Base-by-base conservation (phyloP, 495 filamentous ascomycete species). In the Tuber calosporum region DNA sequence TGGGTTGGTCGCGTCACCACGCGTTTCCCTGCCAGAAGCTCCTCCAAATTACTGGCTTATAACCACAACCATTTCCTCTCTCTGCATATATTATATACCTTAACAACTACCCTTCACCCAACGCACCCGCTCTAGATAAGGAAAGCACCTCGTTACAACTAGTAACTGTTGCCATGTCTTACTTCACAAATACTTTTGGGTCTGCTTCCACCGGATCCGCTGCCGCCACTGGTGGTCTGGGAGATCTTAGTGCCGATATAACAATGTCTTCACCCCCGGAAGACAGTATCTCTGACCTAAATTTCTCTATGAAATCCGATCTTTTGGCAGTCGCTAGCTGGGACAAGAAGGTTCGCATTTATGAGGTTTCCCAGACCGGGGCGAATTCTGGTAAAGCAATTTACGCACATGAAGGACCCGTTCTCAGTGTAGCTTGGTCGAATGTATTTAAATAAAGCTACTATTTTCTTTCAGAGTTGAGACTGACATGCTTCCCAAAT, bases 281-380 rank as follows among this genome's bases (percentile, higher is more conserved):
- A 68, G 94, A 97, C 83, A 91, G 92, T 80, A 89, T 97, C 79
- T 93, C 92, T 37, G 91, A 94, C 78, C 83, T 97, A 74, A 84
- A 86, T 45, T 97, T 95, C 83, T 94, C 91, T n/a, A 89, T 92
- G 0, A 84, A 86, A 71, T 86, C 85, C 73, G 90, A 97, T 70
- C 88, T 92, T 83, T 84, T 97, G 22, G 93, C 94, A 40, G 90
- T 95, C 53, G 86, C 92, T 69, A 94, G 90, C 62, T 97, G 94
- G 94, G 94, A 97, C 81, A 96, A 94, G 83, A 93, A 92, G 78
- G 92, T 96, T 76, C 90, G 92, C 79, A 94, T 97, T 79, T 97
- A 96, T 83, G 91, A 96, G 82, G 91, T 95, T 82, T 89, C 89
- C 72, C 83, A 85, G 58, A 86, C 87, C 74, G 91, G 90, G 39